Evolutionary conservation across 768 basidiomycete genomes (phyloP).

Genomic region (Suillus hirtellus): DNA sequence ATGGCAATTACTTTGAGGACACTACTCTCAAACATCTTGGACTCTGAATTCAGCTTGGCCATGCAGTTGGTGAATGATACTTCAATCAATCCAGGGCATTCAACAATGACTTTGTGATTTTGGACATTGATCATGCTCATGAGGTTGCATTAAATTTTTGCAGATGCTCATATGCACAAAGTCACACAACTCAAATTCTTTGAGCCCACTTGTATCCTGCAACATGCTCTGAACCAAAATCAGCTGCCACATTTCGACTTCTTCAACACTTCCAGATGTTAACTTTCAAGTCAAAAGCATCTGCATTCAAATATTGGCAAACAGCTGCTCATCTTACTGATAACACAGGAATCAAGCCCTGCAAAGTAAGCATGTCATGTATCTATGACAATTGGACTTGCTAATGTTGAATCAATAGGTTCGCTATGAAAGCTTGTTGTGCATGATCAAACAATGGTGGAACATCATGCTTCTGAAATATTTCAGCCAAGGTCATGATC

Average conservation of each 20-base stretch:
- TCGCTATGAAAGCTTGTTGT: not conserved
- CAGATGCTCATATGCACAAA: constrained; percentile 14
- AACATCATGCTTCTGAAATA: not conserved
- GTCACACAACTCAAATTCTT: constrained; percentile 19
- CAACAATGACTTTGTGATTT: constrained; percentile 16
- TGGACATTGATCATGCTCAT: constrained; percentile 26
- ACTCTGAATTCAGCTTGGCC: constrained; percentile 24
- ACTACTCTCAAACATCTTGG: constrained; percentile 18
- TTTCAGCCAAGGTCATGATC: constrained; percentile 4
- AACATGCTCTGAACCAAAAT: constrained; percentile 28
- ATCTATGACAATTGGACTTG: not conserved
- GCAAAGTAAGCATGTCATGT: constrained; percentile 10
- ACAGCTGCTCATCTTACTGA: constrained; percentile 17
- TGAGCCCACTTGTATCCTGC: constrained; percentile 31
- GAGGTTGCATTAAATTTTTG: constrained; percentile 18
- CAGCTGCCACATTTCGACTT: constrained; percentile 1
- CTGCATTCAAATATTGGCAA: not conserved
- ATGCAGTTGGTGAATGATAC: constrained; percentile 13
- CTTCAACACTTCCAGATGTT: not conserved
- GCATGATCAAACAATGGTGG: not conserved
- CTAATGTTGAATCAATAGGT: not conserved
- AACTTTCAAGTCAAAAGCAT: not conserved
- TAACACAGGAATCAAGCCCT: constrained; percentile 27
- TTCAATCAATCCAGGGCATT: not conserved
- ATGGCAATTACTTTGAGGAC: constrained; percentile 7